Conservation (phyloP, 2,329 filamentous ascomycete genomes). For the Cladosporium phlei region DNA sequence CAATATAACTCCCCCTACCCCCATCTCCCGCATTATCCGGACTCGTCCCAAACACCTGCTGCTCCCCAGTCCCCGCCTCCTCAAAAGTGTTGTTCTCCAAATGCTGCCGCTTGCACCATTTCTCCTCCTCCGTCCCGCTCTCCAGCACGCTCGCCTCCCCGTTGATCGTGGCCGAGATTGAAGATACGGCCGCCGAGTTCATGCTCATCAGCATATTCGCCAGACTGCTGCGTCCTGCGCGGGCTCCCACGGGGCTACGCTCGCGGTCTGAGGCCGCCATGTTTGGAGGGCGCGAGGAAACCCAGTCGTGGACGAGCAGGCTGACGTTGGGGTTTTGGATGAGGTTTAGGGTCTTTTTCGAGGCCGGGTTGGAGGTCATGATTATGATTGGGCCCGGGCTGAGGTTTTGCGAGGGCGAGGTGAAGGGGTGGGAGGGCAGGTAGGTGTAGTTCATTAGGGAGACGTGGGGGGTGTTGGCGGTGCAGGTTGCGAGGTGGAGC, state of each 20-base stretch:
- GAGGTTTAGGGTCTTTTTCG: slow-evolving; percentile 77
- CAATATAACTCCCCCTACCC: slow-evolving; percentile 64
- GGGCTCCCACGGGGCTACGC: slow-evolving; percentile 54
- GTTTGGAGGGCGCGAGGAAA: slow-evolving; percentile 81
- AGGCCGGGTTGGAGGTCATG: slow-evolving; percentile 79
- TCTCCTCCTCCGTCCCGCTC: slow-evolving; percentile 72
- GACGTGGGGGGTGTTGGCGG: slow-evolving; percentile 77
- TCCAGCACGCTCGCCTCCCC: slow-evolving; percentile 74
- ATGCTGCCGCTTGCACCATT: slow-evolving; percentile 76
- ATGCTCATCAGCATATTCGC: slow-evolving; percentile 82
- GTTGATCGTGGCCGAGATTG: slow-evolving; percentile 90
- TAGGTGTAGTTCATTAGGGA: slow-evolving; percentile 99
- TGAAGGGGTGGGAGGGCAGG: slow-evolving; percentile 53
- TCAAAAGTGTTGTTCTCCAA: slow-evolving; percentile 76
- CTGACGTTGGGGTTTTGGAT: slow-evolving; percentile 80
- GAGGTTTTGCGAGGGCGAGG: slow-evolving; percentile 2
- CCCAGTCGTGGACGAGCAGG: slow-evolving; percentile 96
- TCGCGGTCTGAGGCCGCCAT: slow-evolving; percentile 38
- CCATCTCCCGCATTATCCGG: slow-evolving; percentile 37
- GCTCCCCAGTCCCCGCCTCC: slow-evolving; percentile 13
- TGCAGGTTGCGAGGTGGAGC: slow-evolving; percentile 93
- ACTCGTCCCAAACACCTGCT: slow-evolving; percentile 21
- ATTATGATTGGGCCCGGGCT: slow-evolving; percentile 61
- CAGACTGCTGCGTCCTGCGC: slow-evolving; percentile 62
- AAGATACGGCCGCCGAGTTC: slow-evolving; percentile 81